Conservation (phyloP, 139 green algal species). For the Nannochloris sp. region DNA sequence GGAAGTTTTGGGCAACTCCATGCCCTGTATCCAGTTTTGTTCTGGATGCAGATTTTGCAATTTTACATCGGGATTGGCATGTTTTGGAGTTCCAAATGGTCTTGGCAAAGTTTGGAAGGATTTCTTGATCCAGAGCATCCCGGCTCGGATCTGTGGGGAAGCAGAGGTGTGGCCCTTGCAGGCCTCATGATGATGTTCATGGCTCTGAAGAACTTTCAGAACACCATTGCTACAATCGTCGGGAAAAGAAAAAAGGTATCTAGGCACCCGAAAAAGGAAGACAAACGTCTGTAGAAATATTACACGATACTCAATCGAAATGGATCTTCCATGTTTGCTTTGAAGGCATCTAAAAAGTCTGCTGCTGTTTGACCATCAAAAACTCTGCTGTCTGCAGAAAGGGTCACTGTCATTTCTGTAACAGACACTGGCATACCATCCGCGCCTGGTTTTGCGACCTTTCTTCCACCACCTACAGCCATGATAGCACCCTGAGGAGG, state of each 20-base stretch:
- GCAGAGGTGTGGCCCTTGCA: conserved; percentile 58
- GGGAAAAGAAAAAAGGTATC: conserved; percentile 4
- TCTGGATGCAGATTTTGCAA: conserved; percentile 59
- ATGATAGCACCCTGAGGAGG: conserved; percentile 67
- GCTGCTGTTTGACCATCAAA: conserved; percentile 71
- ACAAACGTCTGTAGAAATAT: conserved; percentile 35
- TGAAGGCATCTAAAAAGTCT: conserved; percentile 71
- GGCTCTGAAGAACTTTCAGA: conserved; percentile 63
- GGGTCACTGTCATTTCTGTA: conserved; percentile 70
- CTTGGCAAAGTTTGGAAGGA: conserved; percentile 53
- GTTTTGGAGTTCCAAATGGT: conserved; percentile 37
- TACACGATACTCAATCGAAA: conserved; percentile 23
- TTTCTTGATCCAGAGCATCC: conserved; percentile 65
- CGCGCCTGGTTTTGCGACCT: conserved; percentile 12
- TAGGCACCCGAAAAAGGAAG: no score
- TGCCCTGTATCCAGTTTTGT: conserved; percentile 83
- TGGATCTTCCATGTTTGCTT: conserved; percentile 61
- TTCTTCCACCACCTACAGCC: conserved; percentile 48
- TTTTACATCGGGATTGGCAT: conserved; percentile 59
- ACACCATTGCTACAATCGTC: conserved; percentile 43
- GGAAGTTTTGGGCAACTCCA: conserved; percentile 65
- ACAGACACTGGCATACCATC: conserved; percentile 12
- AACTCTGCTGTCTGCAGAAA: conserved; percentile 78
- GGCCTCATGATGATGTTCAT: conserved; percentile 52
- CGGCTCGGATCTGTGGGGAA: conserved; percentile 69